A percentile compares a stretch with the other conserved stretches of the same genome.
Conservation (phyloP, 106 monocot genomes). For the Dendrobium chrysotoxum region DNA sequence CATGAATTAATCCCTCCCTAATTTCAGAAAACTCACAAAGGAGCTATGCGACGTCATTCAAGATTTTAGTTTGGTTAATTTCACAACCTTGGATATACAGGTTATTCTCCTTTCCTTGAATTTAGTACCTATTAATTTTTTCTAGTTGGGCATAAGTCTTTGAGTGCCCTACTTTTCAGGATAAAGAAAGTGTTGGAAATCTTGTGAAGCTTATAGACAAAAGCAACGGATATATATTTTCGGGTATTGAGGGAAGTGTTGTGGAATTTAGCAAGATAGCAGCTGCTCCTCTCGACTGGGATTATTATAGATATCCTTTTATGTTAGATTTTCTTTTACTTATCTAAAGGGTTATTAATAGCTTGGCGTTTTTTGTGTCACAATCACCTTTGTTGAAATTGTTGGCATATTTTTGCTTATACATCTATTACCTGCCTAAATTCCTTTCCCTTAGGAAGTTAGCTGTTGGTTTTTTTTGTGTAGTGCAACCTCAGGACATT, state of each 20-base stretch:
- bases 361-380: background rate
- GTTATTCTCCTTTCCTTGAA: constrained; percentile 12
- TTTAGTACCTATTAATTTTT: background rate
- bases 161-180: constrained; percentile 35
- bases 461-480: background rate
- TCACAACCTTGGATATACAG: constrained; percentile 91
- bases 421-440: background rate
- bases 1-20: background rate
- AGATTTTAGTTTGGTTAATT: constrained; percentile 75
- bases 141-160: background rate
- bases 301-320: constrained; percentile 98
- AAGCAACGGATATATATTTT: constrained; percentile 93
- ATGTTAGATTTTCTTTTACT: background rate
- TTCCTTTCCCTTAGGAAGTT: background rate
- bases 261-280: constrained; percentile 96
- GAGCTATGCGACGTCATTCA: constrained; percentile 80
- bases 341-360: background rate
- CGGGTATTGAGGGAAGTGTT: constrained; percentile 69
- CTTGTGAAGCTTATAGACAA: constrained; percentile 96
- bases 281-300: constrained; percentile 90
- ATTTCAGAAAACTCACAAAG: constrained; percentile 81
- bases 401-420: background rate
- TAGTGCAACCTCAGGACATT: background rate
- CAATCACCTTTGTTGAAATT: background rate
- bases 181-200: constrained; percentile 95